These are phyloP conservation scores for Stagonosporopsis chrysanthemi DNA, from an alignment of 2,329 filamentous ascomycete genomes.

Conservation along the genomic window DNA sequence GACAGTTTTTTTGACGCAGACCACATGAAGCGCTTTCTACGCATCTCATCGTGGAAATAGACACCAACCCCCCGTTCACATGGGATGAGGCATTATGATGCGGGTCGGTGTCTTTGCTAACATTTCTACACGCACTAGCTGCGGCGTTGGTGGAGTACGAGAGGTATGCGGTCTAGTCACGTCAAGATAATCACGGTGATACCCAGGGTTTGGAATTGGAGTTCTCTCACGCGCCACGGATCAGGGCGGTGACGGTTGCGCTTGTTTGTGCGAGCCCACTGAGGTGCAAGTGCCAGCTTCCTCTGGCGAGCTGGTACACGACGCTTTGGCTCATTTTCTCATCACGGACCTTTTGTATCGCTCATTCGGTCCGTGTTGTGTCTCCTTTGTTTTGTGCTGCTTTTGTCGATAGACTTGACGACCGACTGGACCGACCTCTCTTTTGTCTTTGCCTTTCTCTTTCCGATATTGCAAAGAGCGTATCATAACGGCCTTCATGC, in stretches of 20 bases:
- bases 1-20: slow-evolving; percentile 48
- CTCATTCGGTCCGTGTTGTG: slow-evolving; percentile 11
- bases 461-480: neutral
- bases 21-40: slow-evolving; percentile 48
- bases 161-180: slow-evolving; percentile 21
- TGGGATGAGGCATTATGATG: neutral
- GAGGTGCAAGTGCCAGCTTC: slow-evolving; percentile 37
- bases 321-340: slow-evolving; percentile 13
- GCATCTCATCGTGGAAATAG: slow-evolving; percentile 45
- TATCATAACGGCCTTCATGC: slow-evolving; percentile 5
- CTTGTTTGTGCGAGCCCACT: slow-evolving; percentile 11
- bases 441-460: slow-evolving; percentile 17
- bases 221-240: slow-evolving; percentile 20
- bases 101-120: slow-evolving; percentile 8
- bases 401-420: slow-evolving; percentile 18
- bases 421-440: slow-evolving; percentile 21
- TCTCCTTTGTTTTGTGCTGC: slow-evolving; percentile 7
- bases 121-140: slow-evolving; percentile 18
- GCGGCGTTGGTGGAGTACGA: slow-evolving; percentile 18
- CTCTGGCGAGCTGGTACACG: slow-evolving; percentile 26
- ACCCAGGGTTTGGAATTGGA: slow-evolving; percentile 21
- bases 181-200: slow-evolving; percentile 23
- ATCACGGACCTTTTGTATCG: neutral
- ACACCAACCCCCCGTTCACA: neutral
- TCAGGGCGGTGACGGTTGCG: slow-evolving; percentile 19